Conservation (phyloP, 192 early-diverging fungal genomes). For the Coemansia sp. region DNA sequence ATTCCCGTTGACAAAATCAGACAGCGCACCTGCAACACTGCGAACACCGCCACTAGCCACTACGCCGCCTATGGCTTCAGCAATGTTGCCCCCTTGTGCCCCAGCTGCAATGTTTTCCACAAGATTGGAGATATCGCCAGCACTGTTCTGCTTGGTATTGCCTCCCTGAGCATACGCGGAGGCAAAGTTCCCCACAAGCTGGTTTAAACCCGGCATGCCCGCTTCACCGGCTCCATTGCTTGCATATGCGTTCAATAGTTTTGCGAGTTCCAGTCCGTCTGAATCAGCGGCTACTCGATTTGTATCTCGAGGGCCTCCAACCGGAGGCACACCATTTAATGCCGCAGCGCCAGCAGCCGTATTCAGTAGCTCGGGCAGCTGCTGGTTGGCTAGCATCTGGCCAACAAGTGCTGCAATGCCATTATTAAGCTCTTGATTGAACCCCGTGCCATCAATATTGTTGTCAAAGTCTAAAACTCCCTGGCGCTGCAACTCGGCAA, state of each 20-base stretch:
- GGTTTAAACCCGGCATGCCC: constrained; percentile 4
- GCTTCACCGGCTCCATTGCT: neutral
- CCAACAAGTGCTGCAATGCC: constrained; percentile 32
- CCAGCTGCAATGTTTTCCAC: neutral
- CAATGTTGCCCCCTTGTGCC: constrained; percentile 4
- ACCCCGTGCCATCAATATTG: neutral
- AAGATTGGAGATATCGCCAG: neutral
- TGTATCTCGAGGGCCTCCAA: neutral
- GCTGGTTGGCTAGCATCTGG: constrained; percentile 12
- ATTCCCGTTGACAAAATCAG: constrained; percentile 42
- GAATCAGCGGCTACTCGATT: neutral
- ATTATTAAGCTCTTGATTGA: constrained; percentile 18
- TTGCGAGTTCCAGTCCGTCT: neutral
- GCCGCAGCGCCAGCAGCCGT: neutral
- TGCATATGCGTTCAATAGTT: constrained; percentile 13
- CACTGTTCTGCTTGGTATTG: neutral
- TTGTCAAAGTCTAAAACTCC: neutral
- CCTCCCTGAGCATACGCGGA: neutral
- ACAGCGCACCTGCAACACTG: constrained; percentile 17
- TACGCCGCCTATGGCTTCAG: constrained; percentile 1
- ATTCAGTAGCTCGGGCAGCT: neutral
- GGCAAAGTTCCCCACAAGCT: constrained; percentile 1
- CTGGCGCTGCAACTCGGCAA: constrained; percentile 30
- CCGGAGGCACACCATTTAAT: neutral
- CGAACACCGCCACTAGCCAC: constrained; percentile 6